Base-by-base conservation (phyloP, 2,329 filamentous ascomycete genomes). In the Fusarium buharicum region DNA sequence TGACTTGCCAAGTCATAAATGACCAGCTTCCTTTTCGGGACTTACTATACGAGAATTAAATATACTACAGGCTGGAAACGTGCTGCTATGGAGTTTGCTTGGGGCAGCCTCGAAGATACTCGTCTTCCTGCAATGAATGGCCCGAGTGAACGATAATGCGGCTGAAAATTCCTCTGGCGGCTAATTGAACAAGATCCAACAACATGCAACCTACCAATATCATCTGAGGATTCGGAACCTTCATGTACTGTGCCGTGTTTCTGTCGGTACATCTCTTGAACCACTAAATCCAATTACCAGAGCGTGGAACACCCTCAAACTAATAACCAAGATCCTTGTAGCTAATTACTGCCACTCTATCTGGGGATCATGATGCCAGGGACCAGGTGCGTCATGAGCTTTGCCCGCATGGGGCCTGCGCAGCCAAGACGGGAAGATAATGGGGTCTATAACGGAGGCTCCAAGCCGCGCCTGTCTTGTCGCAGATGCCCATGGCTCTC, bases 311-410 rank as follows among this genome's bases (percentile, higher is more conserved):
- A 40, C 27, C 12, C 17, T 28, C 34, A 48, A 55, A 46, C 55
- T 56, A 65, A 64, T 56, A 45, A 30, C 28, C 36, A 22, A 30
- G 16, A 58, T 33, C 61, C 61, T 56, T 62, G 61, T 30, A 60
- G 46, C 31, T 64, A 64, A 58, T 64, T 38, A 60, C 50, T 48
- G 20, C 45, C 43, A 50, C 56, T 41, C 47, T 46, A 38, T 49
- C 41, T 39, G 22, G 60, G 44, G 57, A 47, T 54, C 61, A 64
- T 65, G 48, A 65, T 66, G 58, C 58, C 44, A 47, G 49, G 49
- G 49, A 59, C 39, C 43, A 41, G 47, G 50, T 55, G 53, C 47
- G 43, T 65, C 54, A 65, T 65, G 54, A 55, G 54, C 37, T 41
- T 51, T 34, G 17, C 18, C 30, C 22, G 33, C 46, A 48, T 52